Evolutionary conservation across 805 yeast genomes (phyloP).

Genomic region (Candida odintsovae): DNA sequence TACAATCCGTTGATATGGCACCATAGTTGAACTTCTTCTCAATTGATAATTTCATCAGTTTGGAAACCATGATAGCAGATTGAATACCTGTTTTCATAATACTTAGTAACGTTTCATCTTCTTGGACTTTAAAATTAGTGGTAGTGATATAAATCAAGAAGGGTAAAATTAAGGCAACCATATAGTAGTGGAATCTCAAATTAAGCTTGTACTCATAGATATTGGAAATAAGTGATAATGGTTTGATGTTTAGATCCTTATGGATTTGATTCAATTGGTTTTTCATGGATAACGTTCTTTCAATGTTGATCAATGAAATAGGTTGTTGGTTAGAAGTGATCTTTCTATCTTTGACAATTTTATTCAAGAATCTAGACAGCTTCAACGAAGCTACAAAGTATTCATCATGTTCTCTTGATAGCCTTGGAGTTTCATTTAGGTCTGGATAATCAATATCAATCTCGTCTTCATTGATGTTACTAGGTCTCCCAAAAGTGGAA

Average conservation of each 20-base stretch:
- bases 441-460: constrained; percentile 37
- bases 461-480: constrained; percentile 39
- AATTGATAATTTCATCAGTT: constrained; percentile 29
- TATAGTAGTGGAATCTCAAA: constrained; percentile 35
- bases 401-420: constrained; percentile 23
- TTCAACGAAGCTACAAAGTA: constrained; percentile 31
- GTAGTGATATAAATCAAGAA: constrained; percentile 34
- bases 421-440: constrained; percentile 9
- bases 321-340: constrained; percentile 32
- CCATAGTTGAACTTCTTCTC: constrained; percentile 32
- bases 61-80: constrained; percentile 34
- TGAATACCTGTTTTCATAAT: constrained; percentile 35
- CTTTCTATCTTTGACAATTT: constrained; percentile 35
- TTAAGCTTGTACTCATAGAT: constrained; percentile 38
- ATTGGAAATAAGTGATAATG: constrained; percentile 14
- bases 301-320: constrained; percentile 33
- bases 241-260: constrained; percentile 29
- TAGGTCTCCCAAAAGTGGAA: constrained; percentile 40
- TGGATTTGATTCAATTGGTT: constrained; percentile 30
- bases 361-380: constrained; percentile 32
- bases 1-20: constrained; percentile 39
- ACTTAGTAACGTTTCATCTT: constrained; percentile 36
- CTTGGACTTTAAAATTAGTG: constrained; percentile 29
- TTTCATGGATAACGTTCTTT: constrained; percentile 33
- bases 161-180: constrained; percentile 37